Evolutionary conservation across 495 filamentous ascomycete species (phyloP), one percentile per base, ranked within the genome.

Genomic region (Talaromyces ruber): DNA sequence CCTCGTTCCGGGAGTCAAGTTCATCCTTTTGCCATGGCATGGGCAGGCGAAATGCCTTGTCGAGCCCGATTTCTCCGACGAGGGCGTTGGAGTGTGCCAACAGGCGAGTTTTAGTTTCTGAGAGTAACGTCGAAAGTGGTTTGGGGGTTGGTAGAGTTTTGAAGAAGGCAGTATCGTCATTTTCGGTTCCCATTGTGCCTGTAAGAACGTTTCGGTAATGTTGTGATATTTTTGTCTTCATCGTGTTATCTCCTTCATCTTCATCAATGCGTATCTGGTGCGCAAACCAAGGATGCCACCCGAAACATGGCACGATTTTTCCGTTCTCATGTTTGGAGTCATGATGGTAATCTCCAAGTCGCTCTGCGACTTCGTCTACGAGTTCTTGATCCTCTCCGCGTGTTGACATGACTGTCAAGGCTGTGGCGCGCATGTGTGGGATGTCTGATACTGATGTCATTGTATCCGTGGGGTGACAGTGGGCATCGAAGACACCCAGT

Each of bases 221-320:
- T 1, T 72, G 71, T 61, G 78, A n/a, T n/a, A n/a, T 71, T 75
- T 92, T 62, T 58, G 14, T 0, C 26, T 61, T 25, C 5, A 29
- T 5, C 16, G 58, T 58, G n/a, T 74, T 74, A 24, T 70, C 64
- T n/a, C 68, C 64, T 65, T 91, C 88, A 30, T 67, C 68, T 11
- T 68, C 64, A 64, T 91, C 88, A 67, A 92, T 85, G 64, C 85
- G 84, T 60, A 96, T 82, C 64, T 95, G 88, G 70, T 98, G 81
- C 1, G 93, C 94, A 73, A 98, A 98, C 94, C 94, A 98, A 1
- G 95, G 95, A 72, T 98, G 94, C 92, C 93, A 97, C n/a, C 94
- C 94, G 75, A 97, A 98, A 29, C 86, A 87, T 0, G 94, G 93
- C 1, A 97, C 63, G 12, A 97, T 68, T 16, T 64, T 69, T 11